These are phyloP conservation scores for Hymenoscyphus linearis DNA, from an alignment of 2,329 filamentous ascomycete species.

Conservation along the genomic window DNA sequence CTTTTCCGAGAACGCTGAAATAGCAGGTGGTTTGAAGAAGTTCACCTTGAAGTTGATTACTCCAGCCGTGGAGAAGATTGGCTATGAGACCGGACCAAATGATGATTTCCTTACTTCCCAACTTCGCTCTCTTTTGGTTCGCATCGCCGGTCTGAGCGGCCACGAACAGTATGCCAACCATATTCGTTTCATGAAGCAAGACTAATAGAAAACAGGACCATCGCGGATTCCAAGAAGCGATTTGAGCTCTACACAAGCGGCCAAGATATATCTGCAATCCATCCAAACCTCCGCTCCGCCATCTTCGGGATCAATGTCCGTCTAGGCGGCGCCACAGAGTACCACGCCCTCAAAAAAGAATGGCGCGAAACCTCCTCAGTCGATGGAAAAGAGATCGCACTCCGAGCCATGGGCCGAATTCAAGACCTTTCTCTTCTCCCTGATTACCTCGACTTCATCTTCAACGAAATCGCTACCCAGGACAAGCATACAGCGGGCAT, in stretches of 20 bases:
- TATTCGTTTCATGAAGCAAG: neutral
- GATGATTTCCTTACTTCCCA: slow-evolving; percentile 81
- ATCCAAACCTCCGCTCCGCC: slow-evolving; percentile 74
- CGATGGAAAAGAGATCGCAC: slow-evolving; percentile 83
- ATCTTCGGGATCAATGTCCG: slow-evolving; percentile 77
- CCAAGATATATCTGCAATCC: slow-evolving; percentile 59
- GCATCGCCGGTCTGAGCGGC: slow-evolving; percentile 67
- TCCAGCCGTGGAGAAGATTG: slow-evolving; percentile 70
- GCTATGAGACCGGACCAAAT: slow-evolving; percentile 73
- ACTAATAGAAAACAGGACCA: slow-evolving; percentile 45
- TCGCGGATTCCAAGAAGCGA: slow-evolving; percentile 67
- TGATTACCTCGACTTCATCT: slow-evolving; percentile 69
- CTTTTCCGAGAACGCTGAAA: slow-evolving; percentile 69
- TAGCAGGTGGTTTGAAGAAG: slow-evolving; percentile 68
- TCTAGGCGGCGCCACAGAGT: slow-evolving; percentile 65
- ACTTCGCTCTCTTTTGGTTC: slow-evolving; percentile 75
- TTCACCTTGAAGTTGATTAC: slow-evolving; percentile 75
- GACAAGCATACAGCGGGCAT: slow-evolving; percentile 82
- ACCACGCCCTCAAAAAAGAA: slow-evolving; percentile 74
- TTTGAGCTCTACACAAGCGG: slow-evolving; percentile 75
- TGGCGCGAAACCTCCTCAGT: slow-evolving; percentile 78
- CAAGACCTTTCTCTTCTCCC: slow-evolving; percentile 59
- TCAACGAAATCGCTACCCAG: slow-evolving; percentile 75
- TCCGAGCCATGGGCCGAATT: slow-evolving; percentile 70
- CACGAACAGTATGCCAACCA: slow-evolving; percentile 60